Percentiles rank a stretch among this genome's conserved stretches.
These are phyloP conservation scores for Pseudonitzschia multiseries DNA, from an alignment of 108 stramenopile genomes.

Conservation along the genomic window DNA sequence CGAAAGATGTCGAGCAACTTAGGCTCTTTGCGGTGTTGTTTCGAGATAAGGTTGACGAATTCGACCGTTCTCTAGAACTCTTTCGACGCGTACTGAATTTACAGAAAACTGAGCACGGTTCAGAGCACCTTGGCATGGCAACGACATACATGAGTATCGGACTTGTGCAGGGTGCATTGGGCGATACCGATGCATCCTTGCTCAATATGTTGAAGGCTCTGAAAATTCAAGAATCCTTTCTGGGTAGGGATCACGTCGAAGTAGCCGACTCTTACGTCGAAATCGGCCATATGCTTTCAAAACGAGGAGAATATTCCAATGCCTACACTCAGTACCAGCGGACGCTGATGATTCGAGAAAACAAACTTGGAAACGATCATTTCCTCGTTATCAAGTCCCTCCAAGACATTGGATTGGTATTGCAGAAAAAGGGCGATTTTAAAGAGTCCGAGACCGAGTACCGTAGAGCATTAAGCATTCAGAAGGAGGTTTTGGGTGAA, in stretches of 20 bases:
- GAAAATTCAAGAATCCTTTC: slow-evolving; percentile 31
- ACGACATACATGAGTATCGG: slow-evolving; percentile 33
- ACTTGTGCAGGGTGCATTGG: slow-evolving; percentile 20
- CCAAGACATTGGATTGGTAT: slow-evolving; percentile 34
- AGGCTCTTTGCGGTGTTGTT: slow-evolving; percentile 31
- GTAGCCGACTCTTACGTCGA: slow-evolving; percentile 28
- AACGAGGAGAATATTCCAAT: slow-evolving; percentile 36
- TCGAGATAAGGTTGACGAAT: slow-evolving; percentile 37
- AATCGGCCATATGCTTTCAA: slow-evolving; percentile 35
- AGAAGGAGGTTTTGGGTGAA: slow-evolving; percentile 28
- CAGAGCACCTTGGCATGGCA: slow-evolving; percentile 30
- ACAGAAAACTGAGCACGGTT: slow-evolving; percentile 16
- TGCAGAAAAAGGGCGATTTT: slow-evolving; percentile 36
- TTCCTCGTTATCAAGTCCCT: slow-evolving; percentile 31
- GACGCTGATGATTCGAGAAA: slow-evolving; percentile 31
- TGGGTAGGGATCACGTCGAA: slow-evolving; percentile 25
- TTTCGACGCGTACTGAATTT: slow-evolving; percentile 31
- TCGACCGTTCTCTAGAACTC: slow-evolving; percentile 32
- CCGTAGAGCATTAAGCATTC: slow-evolving; percentile 30
- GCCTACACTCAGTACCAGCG: slow-evolving; percentile 29
- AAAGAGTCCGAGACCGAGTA: slow-evolving; percentile 23
- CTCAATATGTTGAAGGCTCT: slow-evolving; percentile 30
- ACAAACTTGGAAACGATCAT: slow-evolving; percentile 37
- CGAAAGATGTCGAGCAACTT: slow-evolving; percentile 37
- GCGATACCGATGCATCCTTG: slow-evolving; percentile 32